phyloP scores from a whole-genome alignment of 1,284 basidiomycete genomes.

The Sanghuangporus sanghuang region DNA sequence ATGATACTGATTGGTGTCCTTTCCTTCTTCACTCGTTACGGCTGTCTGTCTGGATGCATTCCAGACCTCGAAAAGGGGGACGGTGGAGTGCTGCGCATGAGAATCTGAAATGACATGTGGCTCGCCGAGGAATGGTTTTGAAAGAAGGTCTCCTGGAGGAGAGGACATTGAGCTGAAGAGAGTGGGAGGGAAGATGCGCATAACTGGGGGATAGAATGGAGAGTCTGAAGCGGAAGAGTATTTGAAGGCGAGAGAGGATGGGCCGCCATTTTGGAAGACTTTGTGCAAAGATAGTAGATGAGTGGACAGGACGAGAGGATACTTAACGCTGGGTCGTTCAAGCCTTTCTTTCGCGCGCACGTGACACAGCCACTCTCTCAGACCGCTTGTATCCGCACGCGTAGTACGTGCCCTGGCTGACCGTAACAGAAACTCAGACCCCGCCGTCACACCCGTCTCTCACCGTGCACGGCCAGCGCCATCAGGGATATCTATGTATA shows the following conservation, averaged over 20 bases:
- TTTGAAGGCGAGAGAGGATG: slow-evolving; percentile 6
- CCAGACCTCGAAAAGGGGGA: slow-evolving; percentile 54
- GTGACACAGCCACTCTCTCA: neutral
- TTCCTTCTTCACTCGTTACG: slow-evolving; percentile 34
- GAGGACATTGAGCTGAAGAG: slow-evolving; percentile 1
- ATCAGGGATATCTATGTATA: neutral
- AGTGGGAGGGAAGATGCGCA: slow-evolving; percentile 8
- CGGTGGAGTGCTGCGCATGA: slow-evolving; percentile 6
- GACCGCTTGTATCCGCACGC: neutral
- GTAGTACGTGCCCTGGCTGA: neutral
- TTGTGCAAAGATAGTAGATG: slow-evolving; percentile 3
- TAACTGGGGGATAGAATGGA: neutral
- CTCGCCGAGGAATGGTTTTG: slow-evolving; percentile 8
- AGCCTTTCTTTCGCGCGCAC: neutral
- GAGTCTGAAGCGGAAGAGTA: neutral
- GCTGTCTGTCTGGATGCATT: slow-evolving; percentile 46
- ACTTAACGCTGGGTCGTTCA: neutral
- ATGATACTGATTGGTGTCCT: slow-evolving; percentile 33
- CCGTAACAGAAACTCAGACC: neutral
- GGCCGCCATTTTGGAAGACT: slow-evolving; percentile 5
- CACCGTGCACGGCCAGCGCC: neutral
- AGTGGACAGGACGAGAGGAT: neutral
- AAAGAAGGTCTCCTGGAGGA: neutral
- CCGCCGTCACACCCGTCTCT: neutral
- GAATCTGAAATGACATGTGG: neutral